Conservation (phyloP, 106 monocot species). For the Agapanthus africanus region DNA sequence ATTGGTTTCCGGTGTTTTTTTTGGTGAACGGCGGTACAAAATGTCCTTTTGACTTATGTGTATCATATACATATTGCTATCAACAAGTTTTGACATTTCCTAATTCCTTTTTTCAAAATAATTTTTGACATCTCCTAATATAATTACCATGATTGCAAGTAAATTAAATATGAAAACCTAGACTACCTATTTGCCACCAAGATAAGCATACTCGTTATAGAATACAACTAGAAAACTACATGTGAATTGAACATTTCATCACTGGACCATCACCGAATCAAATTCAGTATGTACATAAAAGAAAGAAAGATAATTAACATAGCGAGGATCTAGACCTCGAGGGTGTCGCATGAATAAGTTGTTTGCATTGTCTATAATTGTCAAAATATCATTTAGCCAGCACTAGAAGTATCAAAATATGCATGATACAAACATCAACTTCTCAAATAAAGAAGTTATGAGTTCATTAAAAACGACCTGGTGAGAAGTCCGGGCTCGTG, state of each 20-base stretch:
- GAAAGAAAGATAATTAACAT: conserved; percentile 3
- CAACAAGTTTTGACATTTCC: no score
- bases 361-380: conserved; percentile 34
- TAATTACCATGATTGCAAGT: neutral
- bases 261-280: neutral
- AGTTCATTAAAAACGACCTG: conserved; percentile 36
- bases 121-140: neutral
- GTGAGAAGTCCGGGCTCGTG: conserved; percentile 29
- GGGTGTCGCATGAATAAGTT: conserved; percentile 41
- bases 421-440: conserved; percentile 12
- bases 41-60: no score
- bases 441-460: neutral
- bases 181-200: neutral
- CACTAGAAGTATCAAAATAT: conserved; percentile 23
- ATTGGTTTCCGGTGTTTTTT: no score
- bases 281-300: neutral
- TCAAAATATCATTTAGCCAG: conserved; percentile 31
- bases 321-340: conserved; percentile 35
- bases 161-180: neutral
- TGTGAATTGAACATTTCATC: neutral
- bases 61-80: no score
- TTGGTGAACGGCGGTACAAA: no score
- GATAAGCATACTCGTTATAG: neutral
- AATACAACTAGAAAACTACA: neutral
- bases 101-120: no score